Base-by-base conservation (phyloP, 768 basidiomycete species). In the Neoboletus brunneissimus region DNA sequence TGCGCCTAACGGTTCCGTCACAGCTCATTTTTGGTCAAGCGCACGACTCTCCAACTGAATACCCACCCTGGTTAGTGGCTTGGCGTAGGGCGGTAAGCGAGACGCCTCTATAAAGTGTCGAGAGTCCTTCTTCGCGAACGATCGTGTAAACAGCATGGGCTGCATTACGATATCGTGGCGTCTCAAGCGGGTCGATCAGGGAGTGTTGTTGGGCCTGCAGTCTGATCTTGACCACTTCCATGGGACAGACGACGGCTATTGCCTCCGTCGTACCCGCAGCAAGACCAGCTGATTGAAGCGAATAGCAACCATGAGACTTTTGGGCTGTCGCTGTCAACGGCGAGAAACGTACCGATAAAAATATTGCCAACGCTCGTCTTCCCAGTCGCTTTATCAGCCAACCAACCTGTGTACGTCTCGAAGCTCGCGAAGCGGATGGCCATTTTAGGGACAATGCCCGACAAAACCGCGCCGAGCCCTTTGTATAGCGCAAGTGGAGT, bases 181-280 rank as follows among this genome's bases (percentile, higher is more conserved):
- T 78, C 67, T 99, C 97, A 51, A 96, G 75, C 35, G 97, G 97
- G 73, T 99, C 97, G 8, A 94, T 92, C 47, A 99, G 79, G 22
- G 96, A 98, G 73, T 98, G 97, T 67, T 91, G 89, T 68, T 99
- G 97, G 4, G 97, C 96, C 74, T 99, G 97, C 65, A 99, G 76
- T 27, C 97, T 85, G 68, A 99, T 98, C 80, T 98, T 98, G 70
- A 99, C 91, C 20, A 98, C 97, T 70, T 99, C 97, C 97, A 99
- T 98, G 0, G 97, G 97, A 44, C 91, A 96, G 12, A 99, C 97
- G 44, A 99, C 93, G 16, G 85, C 79, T 18, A 99, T 84, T 2
- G 95, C 97, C 74, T 98, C 97, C 1, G 94, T 91, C n/a, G 88
- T 88, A 25, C 97, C 97, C 5, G 97, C 96, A 44, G 88, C 93